A percentile compares a stretch with the other conserved stretches of the same genome.
Evolutionary conservation across 139 green algal species (phyloP).

Genomic region (Nannochloris sp.): DNA sequence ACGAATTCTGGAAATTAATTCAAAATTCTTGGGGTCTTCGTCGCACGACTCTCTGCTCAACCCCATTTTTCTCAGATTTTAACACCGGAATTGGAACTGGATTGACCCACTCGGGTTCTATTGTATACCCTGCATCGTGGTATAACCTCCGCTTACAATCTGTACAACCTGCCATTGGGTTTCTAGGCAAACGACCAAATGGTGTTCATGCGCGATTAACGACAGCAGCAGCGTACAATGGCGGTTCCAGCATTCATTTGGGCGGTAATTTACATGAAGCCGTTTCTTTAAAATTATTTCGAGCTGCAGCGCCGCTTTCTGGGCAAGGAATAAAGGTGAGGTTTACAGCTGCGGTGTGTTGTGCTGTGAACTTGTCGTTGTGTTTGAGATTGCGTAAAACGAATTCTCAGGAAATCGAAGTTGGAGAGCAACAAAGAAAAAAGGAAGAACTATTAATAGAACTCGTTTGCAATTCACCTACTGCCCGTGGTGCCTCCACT

Average conservation of each 20-base stretch:
- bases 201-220: background rate
- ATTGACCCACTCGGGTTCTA: background rate
- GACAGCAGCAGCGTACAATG: background rate
- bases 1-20: slow-evolving; percentile 15
- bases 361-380: background rate
- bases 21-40: background rate
- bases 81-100: background rate
- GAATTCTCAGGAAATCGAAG: background rate
- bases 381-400: background rate
- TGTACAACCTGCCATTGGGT: background rate
- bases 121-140: background rate
- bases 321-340: background rate
- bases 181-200: background rate
- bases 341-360: background rate
- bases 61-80: slow-evolving; percentile 20
- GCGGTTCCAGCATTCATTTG: background rate
- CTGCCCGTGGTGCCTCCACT: no score
- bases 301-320: background rate
- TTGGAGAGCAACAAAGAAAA: no score
- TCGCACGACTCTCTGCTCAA: background rate
- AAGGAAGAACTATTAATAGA: no score
- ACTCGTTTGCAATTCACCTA: no score
- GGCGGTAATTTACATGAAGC: background rate
- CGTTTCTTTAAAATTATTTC: background rate
- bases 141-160: slow-evolving; percentile 23